Base-by-base conservation (phyloP, 1,284 basidiomycete genomes). In the Jaminaea rosea region DNA sequence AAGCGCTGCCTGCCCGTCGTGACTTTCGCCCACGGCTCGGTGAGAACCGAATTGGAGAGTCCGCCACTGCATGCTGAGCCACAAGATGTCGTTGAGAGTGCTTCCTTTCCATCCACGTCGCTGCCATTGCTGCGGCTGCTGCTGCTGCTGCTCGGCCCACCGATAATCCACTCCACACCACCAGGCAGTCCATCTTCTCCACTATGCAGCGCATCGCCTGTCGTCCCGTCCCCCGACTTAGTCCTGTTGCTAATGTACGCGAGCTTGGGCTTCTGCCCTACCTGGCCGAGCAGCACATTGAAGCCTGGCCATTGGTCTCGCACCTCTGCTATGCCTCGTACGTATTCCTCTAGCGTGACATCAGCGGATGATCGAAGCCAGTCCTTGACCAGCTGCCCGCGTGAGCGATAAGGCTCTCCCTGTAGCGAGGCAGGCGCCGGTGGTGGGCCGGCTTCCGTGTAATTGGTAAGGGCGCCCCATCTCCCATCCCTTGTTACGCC, bases 391-490 rank as follows among this genome's bases (percentile, higher is more conserved):
- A 70, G 49, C 9, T 26, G 23, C 3, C 67, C 67, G 4, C 67
- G 44, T 10, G 50, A 55, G 24, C 55, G 54, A 26, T 64, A 65
- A 11, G 6, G 3, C 19, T 21, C 11, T 4, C 19, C 15, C 11
- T 42, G 39, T 3, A 23, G 15, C 15, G 17, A 13, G 7, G 39
- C 19, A 11, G 39, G 39, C 11, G 24, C 11, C 2, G 57, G 47
- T 10, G 63, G 52, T 2, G 56, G 27, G 13, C 47, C 42, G 13
- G 15, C 13, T 46, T 70, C 65, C 5, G 64, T 67, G 28, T 57
- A 66, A 52, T 70, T 70, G n/a, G 64, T 67, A 15, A 70, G 46
- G 8, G 56, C 55, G 0, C 57, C 64, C 49, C 65, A 62, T 0
- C 49, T 28, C 7, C 66, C 67, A 1, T 39, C 23, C 19, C 13